A percentile compares a stretch with the other conserved stretches of the same genome.
These are phyloP conservation scores for Leccinum truebloodii DNA, from an alignment of 768 basidiomycete species.

Conservation along the genomic window DNA sequence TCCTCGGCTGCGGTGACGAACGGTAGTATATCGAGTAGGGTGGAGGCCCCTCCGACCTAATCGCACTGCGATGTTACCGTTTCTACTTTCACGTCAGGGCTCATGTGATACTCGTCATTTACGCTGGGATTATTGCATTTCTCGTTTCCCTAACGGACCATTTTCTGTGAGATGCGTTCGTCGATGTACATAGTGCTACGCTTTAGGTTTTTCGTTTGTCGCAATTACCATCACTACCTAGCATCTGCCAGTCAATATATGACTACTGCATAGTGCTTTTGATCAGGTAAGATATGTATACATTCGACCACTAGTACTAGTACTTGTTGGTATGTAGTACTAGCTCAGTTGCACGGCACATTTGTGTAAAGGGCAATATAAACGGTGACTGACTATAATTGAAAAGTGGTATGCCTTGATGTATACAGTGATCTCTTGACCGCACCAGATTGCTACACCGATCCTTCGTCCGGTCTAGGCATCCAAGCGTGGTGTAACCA, in stretches of 20 bases:
- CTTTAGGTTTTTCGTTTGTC: constrained; percentile 9
- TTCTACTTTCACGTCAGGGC: constrained; percentile 13
- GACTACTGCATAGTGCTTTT: constrained; percentile 3
- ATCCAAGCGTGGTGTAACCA: too few species aligned
- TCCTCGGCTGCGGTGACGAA: constrained; percentile 41
- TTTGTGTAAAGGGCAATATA: background rate
- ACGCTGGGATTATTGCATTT: constrained; percentile 26
- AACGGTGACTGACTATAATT: background rate
- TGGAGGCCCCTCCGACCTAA: constrained; percentile 44
- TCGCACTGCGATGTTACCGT: background rate
- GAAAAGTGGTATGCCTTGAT: too few species aligned
- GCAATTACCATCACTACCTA: constrained; percentile 17
- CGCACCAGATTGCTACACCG: background rate
- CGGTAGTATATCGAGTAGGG: constrained; percentile 39
- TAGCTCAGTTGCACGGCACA: background rate
- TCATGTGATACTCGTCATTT: constrained; percentile 21
- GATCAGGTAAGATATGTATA: background rate
- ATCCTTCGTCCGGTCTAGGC: too few species aligned
- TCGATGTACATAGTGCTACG: constrained; percentile 33
- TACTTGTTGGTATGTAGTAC: background rate
- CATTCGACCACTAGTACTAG: background rate
- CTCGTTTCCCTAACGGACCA: constrained; percentile 28
- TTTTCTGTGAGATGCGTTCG: constrained; percentile 20
- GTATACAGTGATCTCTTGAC: background rate
- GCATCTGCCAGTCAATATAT: constrained; percentile 16